Conservation (phyloP, 306 rosid genomes). For the Glycyrrhiza uralensis region DNA sequence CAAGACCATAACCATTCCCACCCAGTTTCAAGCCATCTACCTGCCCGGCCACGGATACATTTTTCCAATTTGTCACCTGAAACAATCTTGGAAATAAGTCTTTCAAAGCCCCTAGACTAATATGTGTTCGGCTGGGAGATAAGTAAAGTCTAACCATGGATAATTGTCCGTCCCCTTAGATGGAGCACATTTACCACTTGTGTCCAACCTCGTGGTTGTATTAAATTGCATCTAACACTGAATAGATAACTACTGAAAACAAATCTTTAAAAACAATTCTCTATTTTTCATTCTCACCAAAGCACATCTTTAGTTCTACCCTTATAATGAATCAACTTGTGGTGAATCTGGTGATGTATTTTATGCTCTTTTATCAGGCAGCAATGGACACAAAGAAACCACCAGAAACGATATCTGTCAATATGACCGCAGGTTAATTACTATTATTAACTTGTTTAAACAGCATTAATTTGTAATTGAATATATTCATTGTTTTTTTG, state of each 20-base stretch:
- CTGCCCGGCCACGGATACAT: too few relatives aligned
- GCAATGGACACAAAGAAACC: conserved; percentile 54
- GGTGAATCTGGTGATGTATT: background rate
- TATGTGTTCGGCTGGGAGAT: too few relatives aligned
- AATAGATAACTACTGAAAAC: background rate
- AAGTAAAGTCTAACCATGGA: too few relatives aligned
- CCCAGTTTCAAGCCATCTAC: too few relatives aligned
- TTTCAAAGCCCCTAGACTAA: too few relatives aligned
- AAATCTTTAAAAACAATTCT: background rate
- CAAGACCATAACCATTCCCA: too few relatives aligned
- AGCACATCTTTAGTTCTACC: background rate
- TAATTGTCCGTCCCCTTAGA: too few relatives aligned
- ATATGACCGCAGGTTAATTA: conserved; percentile 52
- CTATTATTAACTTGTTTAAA: background rate
- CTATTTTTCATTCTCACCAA: background rate
- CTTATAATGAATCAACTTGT: background rate
- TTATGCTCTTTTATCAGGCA: conserved; percentile 34
- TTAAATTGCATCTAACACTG: background rate
- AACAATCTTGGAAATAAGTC: too few relatives aligned
- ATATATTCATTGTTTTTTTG: background rate
- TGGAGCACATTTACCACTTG: too few relatives aligned
- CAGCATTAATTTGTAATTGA: background rate
- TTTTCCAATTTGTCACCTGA: too few relatives aligned
- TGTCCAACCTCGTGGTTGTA: too few relatives aligned
- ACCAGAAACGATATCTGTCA: conserved; percentile 51